Evolutionary conservation across 148 eudicot species (phyloP).

Genomic region (Rhododendron kiyosumense): DNA sequence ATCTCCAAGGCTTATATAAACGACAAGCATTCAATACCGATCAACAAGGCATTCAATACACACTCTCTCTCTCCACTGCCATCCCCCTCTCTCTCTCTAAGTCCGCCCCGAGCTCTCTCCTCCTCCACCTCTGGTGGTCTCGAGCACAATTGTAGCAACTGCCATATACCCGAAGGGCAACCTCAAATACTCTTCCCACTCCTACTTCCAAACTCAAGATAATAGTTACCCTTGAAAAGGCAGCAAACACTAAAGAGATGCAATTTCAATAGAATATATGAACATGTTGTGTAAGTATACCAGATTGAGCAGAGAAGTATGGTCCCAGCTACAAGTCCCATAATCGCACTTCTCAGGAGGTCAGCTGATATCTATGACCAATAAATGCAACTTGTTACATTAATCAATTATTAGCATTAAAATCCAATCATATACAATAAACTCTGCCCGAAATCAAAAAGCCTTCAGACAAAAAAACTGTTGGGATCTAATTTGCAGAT

Average conservation of each 20-base stretch:
- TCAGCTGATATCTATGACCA: conserved; percentile 80
- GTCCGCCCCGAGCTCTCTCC: no score
- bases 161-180: no score
- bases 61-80: no score
- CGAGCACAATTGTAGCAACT: no score
- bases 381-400: neutral
- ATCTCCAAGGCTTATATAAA: no score
- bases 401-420: neutral
- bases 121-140: no score
- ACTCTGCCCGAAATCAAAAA: neutral
- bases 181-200: no score
- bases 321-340: conserved; percentile 83
- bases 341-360: conserved; percentile 97
- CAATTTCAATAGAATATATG: neutral
- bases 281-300: conserved; percentile 26
- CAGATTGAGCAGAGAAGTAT: conserved; percentile 87
- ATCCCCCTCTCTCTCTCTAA: no score
- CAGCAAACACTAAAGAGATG: neutral
- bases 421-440: neutral
- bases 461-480: neutral
- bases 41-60: no score
- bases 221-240: neutral
- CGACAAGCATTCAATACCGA: no score
- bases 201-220: neutral
- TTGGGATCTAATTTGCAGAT: neutral